Evolutionary conservation across 2,329 filamentous ascomycete species (phyloP).

Genomic region (Ophiosphaerella narmari): DNA sequence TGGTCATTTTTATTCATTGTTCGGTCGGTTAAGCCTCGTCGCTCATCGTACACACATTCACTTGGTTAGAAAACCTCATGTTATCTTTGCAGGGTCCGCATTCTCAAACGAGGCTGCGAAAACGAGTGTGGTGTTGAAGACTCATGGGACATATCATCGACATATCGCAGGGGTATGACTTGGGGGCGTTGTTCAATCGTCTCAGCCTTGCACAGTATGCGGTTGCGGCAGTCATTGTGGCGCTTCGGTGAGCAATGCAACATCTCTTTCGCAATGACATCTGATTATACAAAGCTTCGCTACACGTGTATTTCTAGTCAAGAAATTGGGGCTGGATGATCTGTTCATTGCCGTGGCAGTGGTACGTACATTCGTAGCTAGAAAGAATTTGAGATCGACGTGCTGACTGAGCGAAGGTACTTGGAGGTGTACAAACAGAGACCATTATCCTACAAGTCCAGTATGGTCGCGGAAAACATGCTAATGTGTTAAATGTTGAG

Average conservation of each 20-base stretch:
- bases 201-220: conserved; percentile 28
- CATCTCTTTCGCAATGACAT: not conserved
- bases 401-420: conserved; percentile 5
- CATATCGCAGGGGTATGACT: conserved; percentile 14
- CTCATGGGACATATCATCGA: conserved; percentile 28
- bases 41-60: not conserved
- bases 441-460: conserved; percentile 32
- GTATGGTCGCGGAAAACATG: conserved; percentile 28
- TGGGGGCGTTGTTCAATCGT: conserved; percentile 28
- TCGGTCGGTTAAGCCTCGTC: not conserved
- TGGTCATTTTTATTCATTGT: not conserved
- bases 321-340: conserved; percentile 32
- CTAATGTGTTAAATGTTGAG: conserved; percentile 17
- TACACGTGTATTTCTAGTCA: conserved; percentile 30
- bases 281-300: conserved; percentile 21
- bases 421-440: conserved; percentile 31
- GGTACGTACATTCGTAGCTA: not conserved
- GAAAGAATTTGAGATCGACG: not conserved
- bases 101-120: conserved; percentile 8
- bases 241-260: conserved; percentile 22
- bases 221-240: conserved; percentile 26
- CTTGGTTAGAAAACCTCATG: conserved; percentile 12
- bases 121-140: not conserved
- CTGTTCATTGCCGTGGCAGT: conserved; percentile 32
- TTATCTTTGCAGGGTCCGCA: conserved; percentile 9